Percentiles rank a stretch among this genome's conserved stretches.
Evolutionary conservation across 192 early-diverging fungal species (phyloP).

Genomic region (Backusella sp.): DNA sequence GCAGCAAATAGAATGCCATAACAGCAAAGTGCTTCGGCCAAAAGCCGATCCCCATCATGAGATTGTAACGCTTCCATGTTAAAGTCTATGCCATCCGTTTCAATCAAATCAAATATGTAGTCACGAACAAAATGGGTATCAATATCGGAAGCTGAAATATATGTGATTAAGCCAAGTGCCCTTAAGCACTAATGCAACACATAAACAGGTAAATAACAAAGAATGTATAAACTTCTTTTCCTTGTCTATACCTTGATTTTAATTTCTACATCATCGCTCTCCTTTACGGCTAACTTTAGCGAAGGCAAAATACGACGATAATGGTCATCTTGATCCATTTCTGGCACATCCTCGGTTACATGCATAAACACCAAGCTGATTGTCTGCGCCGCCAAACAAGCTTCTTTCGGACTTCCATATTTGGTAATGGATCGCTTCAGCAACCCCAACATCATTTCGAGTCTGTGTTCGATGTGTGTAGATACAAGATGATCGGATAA

Average conservation of each 20-base stretch:
- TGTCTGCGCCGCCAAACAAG: constrained; percentile 40
- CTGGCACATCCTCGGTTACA: constrained; percentile 24
- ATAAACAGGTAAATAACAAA: neutral
- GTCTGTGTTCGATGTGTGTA: constrained; percentile 46
- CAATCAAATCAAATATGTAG: constrained; percentile 31
- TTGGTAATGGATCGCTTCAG: constrained; percentile 55
- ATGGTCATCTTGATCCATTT: constrained; percentile 43
- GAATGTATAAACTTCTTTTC: neutral
- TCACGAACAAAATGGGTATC: constrained; percentile 22
- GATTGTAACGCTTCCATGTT: constrained; percentile 16
- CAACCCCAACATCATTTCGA: constrained; percentile 52
- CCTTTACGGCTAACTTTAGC: constrained; percentile 43
- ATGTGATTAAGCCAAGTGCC: constrained; percentile 25
- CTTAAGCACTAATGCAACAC: constrained; percentile 18
- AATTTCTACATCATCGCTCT: constrained; percentile 41
- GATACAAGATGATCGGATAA: constrained; percentile 55
- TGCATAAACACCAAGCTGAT: constrained; percentile 47
- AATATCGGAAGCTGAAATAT: constrained; percentile 29
- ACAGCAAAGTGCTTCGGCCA: constrained; percentile 8
- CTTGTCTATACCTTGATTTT: constrained; percentile 44
- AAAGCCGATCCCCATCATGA: constrained; percentile 17
- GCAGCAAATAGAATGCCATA: constrained; percentile 29
- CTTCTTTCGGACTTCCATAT: constrained; percentile 38
- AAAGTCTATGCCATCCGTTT: constrained; percentile 24
- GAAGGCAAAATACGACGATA: constrained; percentile 43